Evolutionary conservation across 768 basidiomycete genomes (phyloP).

Genomic region (Mycena polygramma): DNA sequence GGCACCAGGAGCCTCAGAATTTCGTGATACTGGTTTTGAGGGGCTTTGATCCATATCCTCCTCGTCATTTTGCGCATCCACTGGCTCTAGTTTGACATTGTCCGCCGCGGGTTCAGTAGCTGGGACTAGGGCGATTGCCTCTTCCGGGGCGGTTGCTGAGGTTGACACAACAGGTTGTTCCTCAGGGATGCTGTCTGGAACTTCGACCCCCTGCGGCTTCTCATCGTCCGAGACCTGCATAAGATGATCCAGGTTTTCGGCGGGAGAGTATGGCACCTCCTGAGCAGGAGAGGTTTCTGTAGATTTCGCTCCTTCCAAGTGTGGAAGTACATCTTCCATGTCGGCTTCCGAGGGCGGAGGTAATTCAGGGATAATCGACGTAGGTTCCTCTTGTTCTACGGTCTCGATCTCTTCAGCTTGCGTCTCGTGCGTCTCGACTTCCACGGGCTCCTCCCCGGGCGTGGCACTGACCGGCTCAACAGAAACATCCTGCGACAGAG

Average conservation of each 20-base stretch:
- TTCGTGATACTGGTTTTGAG: slow-evolving; percentile 29
- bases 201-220: slow-evolving; percentile 18
- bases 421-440: slow-evolving; percentile 9
- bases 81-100: slow-evolving; percentile 8
- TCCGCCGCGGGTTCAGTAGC: slow-evolving; percentile 7
- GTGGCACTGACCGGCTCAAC: neutral
- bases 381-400: slow-evolving; percentile 34
- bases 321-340: slow-evolving; percentile 17
- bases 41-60: slow-evolving; percentile 9
- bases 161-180: slow-evolving; percentile 1
- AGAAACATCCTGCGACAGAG: slow-evolving; percentile 17
- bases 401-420: slow-evolving; percentile 33
- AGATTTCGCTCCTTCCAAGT: slow-evolving; percentile 5
- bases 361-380: slow-evolving; percentile 37
- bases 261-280: slow-evolving; percentile 13
- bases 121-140: neutral
- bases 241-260: slow-evolving; percentile 31
- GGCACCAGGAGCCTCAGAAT: slow-evolving; percentile 12
- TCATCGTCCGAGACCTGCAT: slow-evolving; percentile 34
- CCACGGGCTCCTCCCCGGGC: neutral
- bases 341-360: slow-evolving; percentile 40
- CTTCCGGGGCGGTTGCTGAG: slow-evolving; percentile 8
- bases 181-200: slow-evolving; percentile 9
- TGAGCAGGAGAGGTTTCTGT: slow-evolving; percentile 15
- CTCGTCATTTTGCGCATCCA: slow-evolving; percentile 1